Percentiles rank a stretch among this genome's conserved stretches.
phyloP scores from a whole-genome alignment of 139 green algal genomes.

The Micractinium sp. region DNA sequence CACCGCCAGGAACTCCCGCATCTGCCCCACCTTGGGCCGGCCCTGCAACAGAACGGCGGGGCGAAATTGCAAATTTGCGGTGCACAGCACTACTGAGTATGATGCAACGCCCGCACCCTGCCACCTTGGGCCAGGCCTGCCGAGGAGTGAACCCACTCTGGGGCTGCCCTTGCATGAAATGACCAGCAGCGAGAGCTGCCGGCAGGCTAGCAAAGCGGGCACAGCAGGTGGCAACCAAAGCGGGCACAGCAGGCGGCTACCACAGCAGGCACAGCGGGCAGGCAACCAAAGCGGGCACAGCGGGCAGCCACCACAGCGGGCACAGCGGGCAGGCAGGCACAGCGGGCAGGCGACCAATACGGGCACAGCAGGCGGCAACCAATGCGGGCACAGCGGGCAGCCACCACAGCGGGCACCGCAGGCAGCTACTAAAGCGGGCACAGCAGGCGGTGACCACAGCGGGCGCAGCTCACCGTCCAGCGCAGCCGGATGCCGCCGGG shows the following conservation, averaged over 20 bases:
- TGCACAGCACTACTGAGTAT: too few species aligned
- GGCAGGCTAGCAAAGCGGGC: too few species aligned
- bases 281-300: not conserved
- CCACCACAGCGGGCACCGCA: not conserved
- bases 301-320: too few species aligned
- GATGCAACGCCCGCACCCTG: too few species aligned
- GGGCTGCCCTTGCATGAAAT: too few species aligned
- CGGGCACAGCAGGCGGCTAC: too few species aligned
- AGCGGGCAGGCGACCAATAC: not conserved
- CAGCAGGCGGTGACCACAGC: not conserved
- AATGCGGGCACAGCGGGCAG: not conserved
- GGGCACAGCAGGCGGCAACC: not conserved
- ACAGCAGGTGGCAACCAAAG: too few species aligned
- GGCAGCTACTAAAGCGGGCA: not conserved
- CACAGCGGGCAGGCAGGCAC: not conserved
- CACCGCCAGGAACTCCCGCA: slow-evolving; percentile 53
- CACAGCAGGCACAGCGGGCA: too few species aligned
- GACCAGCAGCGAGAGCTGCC: too few species aligned
- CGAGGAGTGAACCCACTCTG: too few species aligned
- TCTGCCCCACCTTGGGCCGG: slow-evolving; percentile 26
- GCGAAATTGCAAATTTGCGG: too few species aligned
- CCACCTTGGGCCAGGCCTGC: too few species aligned
- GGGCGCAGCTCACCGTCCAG: slow-evolving; percentile 23
- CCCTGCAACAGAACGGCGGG: slow-evolving; percentile 37
- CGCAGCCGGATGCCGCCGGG: slow-evolving; percentile 28